Evolutionary conservation across 768 basidiomycete species (phyloP), one percentile per base, ranked within the genome.

Genomic region (Bullera alba): DNA sequence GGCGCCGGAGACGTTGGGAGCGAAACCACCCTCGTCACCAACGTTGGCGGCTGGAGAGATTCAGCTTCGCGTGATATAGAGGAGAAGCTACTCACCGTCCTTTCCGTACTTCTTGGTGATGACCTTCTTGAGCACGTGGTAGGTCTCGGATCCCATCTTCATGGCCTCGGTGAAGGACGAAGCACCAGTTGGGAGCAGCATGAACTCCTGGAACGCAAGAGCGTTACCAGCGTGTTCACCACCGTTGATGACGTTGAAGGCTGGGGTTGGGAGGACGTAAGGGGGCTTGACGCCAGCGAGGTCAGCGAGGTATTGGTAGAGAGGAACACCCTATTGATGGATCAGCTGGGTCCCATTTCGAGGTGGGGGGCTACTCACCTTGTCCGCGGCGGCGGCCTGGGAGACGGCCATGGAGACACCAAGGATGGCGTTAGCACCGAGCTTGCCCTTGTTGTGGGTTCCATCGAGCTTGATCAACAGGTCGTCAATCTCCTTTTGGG

Each of bases 191-290:
- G 95, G 93, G 57, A 96, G 80, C 63, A 99, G 80, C 95, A 99
- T 97, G 80, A 99, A 99, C 76, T 99, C 95, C 77, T 99, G 95
- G 87, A 97, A 99, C 32, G 95, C 95, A 57, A 99, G 86, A 76
- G 93, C 92, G 81, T 99, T 99, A 44, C 95, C 95, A 52, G 95
- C 95, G 73, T 99, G 95, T 57, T 93, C 96, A 58, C 95, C 95
- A 75, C 95, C 95, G 77, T 99, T 99, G 80, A 99, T 99, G 66
- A 99, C 95, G 74, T 99, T 99, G 82, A 99, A 91, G 52, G 87
- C 83, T 42, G 95, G 95, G 71, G 76, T 77, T 54, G 95, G 95
- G 66, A 97, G 84, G 54, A 89, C 80, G 75, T 84, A 96, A 38
- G 95, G 93, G 46, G 88, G 79, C 76, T 92, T 89, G 75, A 93